Percentiles rank a stretch among this genome's conserved stretches.
phyloP scores from a whole-genome alignment of 306 rosid species.

The Lupinus albus region DNA sequence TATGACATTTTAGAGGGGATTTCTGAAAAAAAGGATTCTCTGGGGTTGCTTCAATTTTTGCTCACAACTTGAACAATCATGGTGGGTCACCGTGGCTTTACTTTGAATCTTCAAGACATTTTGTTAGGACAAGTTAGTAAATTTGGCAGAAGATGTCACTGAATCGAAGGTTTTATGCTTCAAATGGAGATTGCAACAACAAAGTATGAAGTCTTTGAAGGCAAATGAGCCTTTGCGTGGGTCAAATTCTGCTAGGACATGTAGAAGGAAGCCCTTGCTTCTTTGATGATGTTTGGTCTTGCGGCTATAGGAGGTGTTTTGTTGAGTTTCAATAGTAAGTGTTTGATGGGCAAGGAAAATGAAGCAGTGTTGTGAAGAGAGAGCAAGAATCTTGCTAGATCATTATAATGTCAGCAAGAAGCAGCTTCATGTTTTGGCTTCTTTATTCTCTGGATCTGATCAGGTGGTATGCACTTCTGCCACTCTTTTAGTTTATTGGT shows the following conservation, averaged over 20 bases:
- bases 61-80: no score
- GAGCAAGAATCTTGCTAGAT: conserved; percentile 57
- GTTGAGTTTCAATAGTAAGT: conserved; percentile 44
- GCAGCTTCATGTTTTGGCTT: conserved; percentile 62
- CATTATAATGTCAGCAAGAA: conserved; percentile 71
- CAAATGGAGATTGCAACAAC: conserved; percentile 67
- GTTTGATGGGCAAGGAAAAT: conserved; percentile 47
- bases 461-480: conserved; percentile 57
- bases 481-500: conserved; percentile 29
- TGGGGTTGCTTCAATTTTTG: conserved; percentile 36
- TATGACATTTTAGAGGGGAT: conserved; percentile 38
- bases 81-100: neutral
- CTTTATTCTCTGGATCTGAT: conserved; percentile 71
- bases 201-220: conserved; percentile 58
- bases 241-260: conserved; percentile 52
- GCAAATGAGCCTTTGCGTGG: conserved; percentile 58
- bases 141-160: conserved; percentile 65
- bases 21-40: conserved; percentile 31
- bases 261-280: conserved; percentile 53
- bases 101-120: conserved; percentile 44
- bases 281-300: conserved; percentile 54
- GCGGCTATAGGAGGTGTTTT: conserved; percentile 49
- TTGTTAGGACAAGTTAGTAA: conserved; percentile 45
- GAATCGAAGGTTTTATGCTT: conserved; percentile 60
- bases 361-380: conserved; percentile 53